phyloP scores from a whole-genome alignment of 768 basidiomycete species.

The Rhizopogon vesiculosus region DNA sequence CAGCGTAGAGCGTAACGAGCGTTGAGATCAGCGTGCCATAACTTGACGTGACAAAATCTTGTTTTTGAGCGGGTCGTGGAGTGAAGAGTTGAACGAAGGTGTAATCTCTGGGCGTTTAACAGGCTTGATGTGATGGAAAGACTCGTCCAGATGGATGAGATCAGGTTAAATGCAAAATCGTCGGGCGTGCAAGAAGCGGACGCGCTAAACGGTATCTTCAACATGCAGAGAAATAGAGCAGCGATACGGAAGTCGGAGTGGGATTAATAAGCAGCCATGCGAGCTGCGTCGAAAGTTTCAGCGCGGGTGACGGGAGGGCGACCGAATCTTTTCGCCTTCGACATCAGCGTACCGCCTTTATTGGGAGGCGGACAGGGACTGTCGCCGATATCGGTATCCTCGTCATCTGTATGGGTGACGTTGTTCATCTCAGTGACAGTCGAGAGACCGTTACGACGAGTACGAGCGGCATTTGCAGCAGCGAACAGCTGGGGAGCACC shows the following conservation, averaged over 20 bases:
- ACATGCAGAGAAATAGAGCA: not conserved
- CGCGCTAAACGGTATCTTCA: slow-evolving; percentile 1
- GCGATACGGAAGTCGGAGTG: slow-evolving; percentile 8
- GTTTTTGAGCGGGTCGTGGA: slow-evolving; percentile 8
- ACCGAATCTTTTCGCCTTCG: slow-evolving; percentile 54
- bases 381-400: slow-evolving; percentile 74
- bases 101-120: not conserved
- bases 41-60: slow-evolving; percentile 8
- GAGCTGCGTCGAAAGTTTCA: slow-evolving; percentile 65
- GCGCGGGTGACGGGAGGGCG: slow-evolving; percentile 50
- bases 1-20: slow-evolving; percentile 11
- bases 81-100: slow-evolving; percentile 7
- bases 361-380: slow-evolving; percentile 85
- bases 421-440: slow-evolving; percentile 70
- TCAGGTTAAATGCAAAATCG: slow-evolving; percentile 5
- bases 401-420: slow-evolving; percentile 62
- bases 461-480: slow-evolving; percentile 64
- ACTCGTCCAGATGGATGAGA: not conserved
- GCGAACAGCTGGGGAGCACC: slow-evolving; percentile 56
- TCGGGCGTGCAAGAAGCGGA: not conserved
- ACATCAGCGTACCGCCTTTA: slow-evolving; percentile 37
- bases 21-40: slow-evolving; percentile 11
- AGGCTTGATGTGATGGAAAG: slow-evolving; percentile 1
- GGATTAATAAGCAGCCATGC: slow-evolving; percentile 43
- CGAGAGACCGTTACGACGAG: slow-evolving; percentile 54